Conservation (phyloP, 495 filamentous ascomycete species). For the Aspergillus homomorphus region DNA sequence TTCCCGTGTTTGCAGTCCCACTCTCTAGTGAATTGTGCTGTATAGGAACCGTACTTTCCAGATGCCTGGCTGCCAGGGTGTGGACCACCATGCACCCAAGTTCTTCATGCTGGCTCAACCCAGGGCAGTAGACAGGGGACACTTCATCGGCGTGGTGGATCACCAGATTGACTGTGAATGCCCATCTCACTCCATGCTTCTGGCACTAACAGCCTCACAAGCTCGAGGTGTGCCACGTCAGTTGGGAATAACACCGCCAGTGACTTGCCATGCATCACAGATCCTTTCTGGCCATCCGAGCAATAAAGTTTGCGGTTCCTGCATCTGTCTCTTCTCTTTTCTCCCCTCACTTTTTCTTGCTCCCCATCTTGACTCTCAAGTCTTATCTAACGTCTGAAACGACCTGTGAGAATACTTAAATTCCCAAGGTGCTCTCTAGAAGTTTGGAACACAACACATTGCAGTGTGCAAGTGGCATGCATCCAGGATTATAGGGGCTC, state of each 20-base stretch:
- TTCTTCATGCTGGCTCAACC: background rate
- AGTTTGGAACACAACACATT: background rate
- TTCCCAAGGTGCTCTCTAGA: background rate
- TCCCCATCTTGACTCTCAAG: background rate
- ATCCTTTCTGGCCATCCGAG: slow-evolving; percentile 1
- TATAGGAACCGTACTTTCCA: background rate
- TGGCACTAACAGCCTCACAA: slow-evolving; percentile 7
- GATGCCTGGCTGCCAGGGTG: background rate
- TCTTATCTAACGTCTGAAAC: background rate
- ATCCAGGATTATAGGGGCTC: background rate
- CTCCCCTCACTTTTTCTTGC: background rate
- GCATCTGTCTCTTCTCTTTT: slow-evolving; percentile 8
- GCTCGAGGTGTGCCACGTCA: slow-evolving; percentile 2
- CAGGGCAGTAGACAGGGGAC: background rate
- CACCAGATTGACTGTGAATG: background rate
- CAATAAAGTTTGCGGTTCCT: slow-evolving; percentile 16
- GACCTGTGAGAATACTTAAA: background rate
- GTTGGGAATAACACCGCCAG: slow-evolving; percentile 3
- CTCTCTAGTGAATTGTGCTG: background rate
- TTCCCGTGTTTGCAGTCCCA: background rate
- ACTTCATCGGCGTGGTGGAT: background rate
- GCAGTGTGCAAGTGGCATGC: background rate
- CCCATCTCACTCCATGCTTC: background rate
- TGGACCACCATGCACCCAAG: background rate
- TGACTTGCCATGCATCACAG: slow-evolving; percentile 2